Evolutionary conservation across 2,329 filamentous ascomycete genomes (phyloP), one percentile per base, ranked within the genome.

Genomic region (Bretziella fagacearum): DNA sequence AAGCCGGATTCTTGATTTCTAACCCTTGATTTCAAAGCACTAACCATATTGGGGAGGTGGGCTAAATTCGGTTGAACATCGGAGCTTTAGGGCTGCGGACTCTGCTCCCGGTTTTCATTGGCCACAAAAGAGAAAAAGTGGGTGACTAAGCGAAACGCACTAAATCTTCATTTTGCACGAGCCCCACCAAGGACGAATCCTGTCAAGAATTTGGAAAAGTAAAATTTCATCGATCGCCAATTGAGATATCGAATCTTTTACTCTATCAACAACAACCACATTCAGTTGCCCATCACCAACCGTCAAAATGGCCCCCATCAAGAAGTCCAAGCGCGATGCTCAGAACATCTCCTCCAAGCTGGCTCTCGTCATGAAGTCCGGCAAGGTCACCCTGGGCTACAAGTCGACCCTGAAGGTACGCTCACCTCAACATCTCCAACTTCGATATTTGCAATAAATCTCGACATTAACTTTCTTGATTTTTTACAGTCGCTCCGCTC

Each of bases 331-430:
- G 78, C 93, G 87, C 73, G 79, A 84, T 69, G 77, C 82, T 62
- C 81, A 86, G 80, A 81, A 65, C 63, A 70, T 73, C 65, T 73
- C 71, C 66, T 70, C 68, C 63, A 71, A 71, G 64, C 65, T 75
- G 56, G 71, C 70, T 60, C 67, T 76, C 62, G 72, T 76, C 54
- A 73, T 77, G 69, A 77, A 76, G 68, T 72, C 67, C 55, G 74
- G 76, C 60, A 82, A 83, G 66, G 85, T 94, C 73, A 86, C 77
- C 55, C 76, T 93, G 56, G 86, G 86, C 61, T 89, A 89, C 77
- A 87, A 89, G 71, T 83, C 78, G 54, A 62, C 47, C 44, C 47
- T 50, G 22, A 50, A 53, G 50, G 54, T 54, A 53, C 43, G 53
- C 49, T 44, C 40, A 22, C 13, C 26, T 26, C 7, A 3, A 32